phyloP scores from a whole-genome alignment of 192 early-diverging fungal species.

The Coemansia sp. region DNA sequence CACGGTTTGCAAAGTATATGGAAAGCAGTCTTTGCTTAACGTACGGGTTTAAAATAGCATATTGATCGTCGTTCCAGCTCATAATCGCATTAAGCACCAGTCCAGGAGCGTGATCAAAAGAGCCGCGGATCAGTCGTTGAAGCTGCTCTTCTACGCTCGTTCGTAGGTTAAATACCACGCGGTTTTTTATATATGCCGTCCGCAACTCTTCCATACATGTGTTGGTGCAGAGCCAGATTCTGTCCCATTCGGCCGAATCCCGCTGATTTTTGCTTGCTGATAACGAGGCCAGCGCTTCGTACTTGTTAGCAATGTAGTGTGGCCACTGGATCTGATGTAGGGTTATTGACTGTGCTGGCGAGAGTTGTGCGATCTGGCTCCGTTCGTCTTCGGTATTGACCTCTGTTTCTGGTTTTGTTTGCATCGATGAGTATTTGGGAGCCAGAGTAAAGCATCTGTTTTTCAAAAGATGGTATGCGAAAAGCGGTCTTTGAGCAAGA shows the following conservation, averaged over 20 bases:
- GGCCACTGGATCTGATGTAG: constrained; percentile 45
- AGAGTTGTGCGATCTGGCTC: neutral
- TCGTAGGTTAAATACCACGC: constrained; percentile 20
- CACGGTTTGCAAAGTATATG: constrained; percentile 17
- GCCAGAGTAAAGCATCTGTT: constrained; percentile 3
- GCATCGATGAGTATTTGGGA: neutral
- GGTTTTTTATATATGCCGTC: constrained; percentile 13
- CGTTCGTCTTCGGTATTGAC: neutral
- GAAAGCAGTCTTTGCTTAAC: constrained; percentile 1
- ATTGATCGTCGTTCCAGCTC: constrained; percentile 33
- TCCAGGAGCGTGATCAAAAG: constrained; percentile 37
- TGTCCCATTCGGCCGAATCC: constrained; percentile 9
- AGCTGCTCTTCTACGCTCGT: constrained; percentile 17
- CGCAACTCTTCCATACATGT: constrained; percentile 24
- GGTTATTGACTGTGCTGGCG: constrained; percentile 20
- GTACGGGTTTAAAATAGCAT: constrained; percentile 16
- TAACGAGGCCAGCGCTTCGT: constrained; percentile 1
- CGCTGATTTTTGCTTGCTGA: neutral
- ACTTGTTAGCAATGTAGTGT: constrained; percentile 28
- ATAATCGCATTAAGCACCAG: constrained; percentile 35
- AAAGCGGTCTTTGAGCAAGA: constrained; percentile 15
- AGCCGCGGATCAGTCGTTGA: constrained; percentile 16
- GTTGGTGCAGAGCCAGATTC: constrained; percentile 30
- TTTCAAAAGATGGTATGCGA: constrained; percentile 18
- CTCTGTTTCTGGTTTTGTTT: neutral